Evolutionary conservation across 2,329 filamentous ascomycete genomes (phyloP).

Genomic region (Sporothrix schenckii): DNA sequence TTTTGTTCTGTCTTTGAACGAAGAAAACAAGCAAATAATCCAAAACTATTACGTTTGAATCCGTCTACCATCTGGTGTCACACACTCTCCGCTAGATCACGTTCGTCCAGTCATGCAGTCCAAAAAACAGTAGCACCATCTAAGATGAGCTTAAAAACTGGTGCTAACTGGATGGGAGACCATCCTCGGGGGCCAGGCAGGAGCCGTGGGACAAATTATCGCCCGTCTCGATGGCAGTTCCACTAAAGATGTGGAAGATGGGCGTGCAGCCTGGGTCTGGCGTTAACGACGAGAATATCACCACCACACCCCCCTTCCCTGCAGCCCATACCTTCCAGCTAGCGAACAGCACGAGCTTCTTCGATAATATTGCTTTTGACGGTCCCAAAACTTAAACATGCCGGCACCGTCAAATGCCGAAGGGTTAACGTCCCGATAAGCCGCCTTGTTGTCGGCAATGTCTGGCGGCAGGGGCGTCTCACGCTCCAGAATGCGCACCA

Average conservation of each 20-base stretch:
- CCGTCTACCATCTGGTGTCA: too few species aligned
- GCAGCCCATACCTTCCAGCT: slow-evolving; percentile 8
- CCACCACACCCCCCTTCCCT: not conserved
- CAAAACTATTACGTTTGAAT: too few species aligned
- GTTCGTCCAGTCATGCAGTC: not conserved
- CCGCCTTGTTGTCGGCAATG: not conserved
- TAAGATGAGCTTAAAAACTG: not conserved
- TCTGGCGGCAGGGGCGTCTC: not conserved
- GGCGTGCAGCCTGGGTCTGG: slow-evolving; percentile 4
- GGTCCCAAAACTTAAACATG: not conserved
- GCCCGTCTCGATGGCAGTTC: not conserved
- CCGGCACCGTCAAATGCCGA: not conserved
- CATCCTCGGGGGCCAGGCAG: slow-evolving; percentile 1
- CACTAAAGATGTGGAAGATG: not conserved
- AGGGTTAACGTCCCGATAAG: not conserved
- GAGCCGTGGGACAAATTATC: slow-evolving; percentile 1
- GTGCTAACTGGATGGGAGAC: not conserved
- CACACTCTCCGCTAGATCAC: too few species aligned
- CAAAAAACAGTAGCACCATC: not conserved
- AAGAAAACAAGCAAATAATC: too few species aligned
- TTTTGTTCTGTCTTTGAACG: too few species aligned
- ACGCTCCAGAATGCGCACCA: slow-evolving; percentile 6
- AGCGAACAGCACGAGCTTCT: not conserved
- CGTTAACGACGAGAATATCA: not conserved
- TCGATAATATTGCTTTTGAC: not conserved